A percentile compares a stretch with the other conserved stretches of the same genome.
Evolutionary conservation across 805 yeast genomes (phyloP).

Genomic region (Candida coleopterorum): DNA sequence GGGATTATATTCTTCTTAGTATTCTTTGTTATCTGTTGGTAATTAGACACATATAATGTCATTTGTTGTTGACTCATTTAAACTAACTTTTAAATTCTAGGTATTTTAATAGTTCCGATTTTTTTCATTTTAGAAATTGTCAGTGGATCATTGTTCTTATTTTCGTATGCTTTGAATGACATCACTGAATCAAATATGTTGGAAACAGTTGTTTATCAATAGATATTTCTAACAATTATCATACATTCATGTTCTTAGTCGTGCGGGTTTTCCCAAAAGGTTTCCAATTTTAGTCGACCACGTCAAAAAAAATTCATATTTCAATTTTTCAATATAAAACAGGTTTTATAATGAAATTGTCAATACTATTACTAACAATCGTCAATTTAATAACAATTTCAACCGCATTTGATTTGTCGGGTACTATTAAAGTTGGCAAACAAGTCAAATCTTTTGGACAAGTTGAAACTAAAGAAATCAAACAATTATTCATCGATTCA

Average conservation of each 20-base stretch:
- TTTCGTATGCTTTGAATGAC: slow-evolving; percentile 8
- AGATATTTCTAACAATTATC: too few species aligned
- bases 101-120: slow-evolving; percentile 10
- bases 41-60: not conserved
- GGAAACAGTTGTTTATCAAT: slow-evolving; percentile 5
- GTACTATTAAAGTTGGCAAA: slow-evolving; percentile 23
- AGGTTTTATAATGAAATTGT: slow-evolving; percentile 16
- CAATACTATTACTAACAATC: slow-evolving; percentile 11
- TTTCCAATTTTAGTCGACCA: slow-evolving; percentile 10
- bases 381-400: slow-evolving; percentile 18
- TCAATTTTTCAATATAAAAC: not conserved
- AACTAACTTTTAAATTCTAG: slow-evolving; percentile 3
- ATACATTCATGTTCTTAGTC: too few species aligned
- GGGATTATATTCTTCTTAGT: slow-evolving; percentile 7
- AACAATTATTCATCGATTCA: slow-evolving; percentile 24
- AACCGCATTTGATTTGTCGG: slow-evolving; percentile 26
- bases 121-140: slow-evolving; percentile 9
- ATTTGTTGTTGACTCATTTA: too few species aligned
- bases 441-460: slow-evolving; percentile 25
- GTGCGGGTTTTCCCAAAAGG: not conserved
- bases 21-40: slow-evolving; percentile 13
- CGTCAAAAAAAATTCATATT: slow-evolving; percentile 9
- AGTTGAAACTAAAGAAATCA: slow-evolving; percentile 25
- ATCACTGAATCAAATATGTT: slow-evolving; percentile 3
- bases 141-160: slow-evolving; percentile 7